Evolutionary conservation across 1,284 basidiomycete species (phyloP).

Genomic region (Meira nashicola): DNA sequence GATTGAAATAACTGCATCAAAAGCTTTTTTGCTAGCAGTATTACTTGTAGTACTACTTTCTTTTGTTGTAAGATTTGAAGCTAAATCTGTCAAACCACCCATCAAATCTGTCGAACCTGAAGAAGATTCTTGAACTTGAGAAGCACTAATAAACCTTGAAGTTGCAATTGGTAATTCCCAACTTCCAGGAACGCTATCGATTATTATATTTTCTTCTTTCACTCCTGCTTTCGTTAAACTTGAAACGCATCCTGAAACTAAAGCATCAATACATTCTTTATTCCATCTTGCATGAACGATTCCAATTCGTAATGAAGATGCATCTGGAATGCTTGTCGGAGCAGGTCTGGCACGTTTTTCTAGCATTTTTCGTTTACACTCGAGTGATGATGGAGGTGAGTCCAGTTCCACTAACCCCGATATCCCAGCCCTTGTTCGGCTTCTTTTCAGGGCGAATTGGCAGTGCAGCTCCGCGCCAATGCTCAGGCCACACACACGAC

Average conservation of each 20-base stretch:
- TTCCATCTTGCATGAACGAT: slow-evolving; percentile 65
- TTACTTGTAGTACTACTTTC: slow-evolving; percentile 16
- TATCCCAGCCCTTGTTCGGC: no score
- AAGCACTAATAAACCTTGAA: slow-evolving; percentile 72
- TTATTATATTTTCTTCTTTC: slow-evolving; percentile 78
- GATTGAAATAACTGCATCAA: slow-evolving; percentile 92
- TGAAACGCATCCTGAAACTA: slow-evolving; percentile 69
- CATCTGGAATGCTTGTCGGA: slow-evolving; percentile 43
- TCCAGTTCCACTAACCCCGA: no score
- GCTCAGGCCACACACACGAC: no score
- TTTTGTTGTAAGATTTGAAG: neutral
- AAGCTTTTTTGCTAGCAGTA: neutral
- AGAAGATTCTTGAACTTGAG: slow-evolving; percentile 69
- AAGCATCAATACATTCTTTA: slow-evolving; percentile 73
- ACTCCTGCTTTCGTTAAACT: slow-evolving; percentile 80
- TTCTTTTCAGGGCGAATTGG: no score
- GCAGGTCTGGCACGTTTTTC: slow-evolving; percentile 33
- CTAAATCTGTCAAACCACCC: slow-evolving; percentile 55
- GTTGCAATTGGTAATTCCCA: slow-evolving; percentile 48
- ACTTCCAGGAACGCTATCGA: slow-evolving; percentile 81
- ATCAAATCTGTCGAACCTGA: slow-evolving; percentile 69
- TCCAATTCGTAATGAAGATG: slow-evolving; percentile 42
- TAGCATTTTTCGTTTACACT: neutral
- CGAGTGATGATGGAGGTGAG: no score
- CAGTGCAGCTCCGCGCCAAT: no score